Evolutionary conservation across 805 yeast genomes (phyloP).

Genomic region (Teunomyces funiuensis): DNA sequence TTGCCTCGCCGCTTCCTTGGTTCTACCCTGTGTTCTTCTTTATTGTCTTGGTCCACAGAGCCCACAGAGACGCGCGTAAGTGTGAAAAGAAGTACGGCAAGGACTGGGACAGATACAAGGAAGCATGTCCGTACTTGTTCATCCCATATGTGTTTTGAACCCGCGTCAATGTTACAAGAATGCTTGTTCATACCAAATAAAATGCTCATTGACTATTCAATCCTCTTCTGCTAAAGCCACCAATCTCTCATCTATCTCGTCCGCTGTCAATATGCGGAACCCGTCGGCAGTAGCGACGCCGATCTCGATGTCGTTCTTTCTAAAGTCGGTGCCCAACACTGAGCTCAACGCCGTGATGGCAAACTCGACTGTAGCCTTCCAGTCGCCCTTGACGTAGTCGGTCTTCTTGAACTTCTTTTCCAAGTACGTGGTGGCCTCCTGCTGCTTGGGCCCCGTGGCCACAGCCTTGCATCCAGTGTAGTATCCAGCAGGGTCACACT

Average conservation of each 20-base stretch:
- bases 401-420: constrained; percentile 84
- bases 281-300: constrained; percentile 80
- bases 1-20: constrained; percentile 88
- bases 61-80: constrained; percentile 81
- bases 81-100: constrained; percentile 87
- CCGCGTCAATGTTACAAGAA: background rate
- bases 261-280: constrained; percentile 72
- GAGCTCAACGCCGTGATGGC: constrained; percentile 85
- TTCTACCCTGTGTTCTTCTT: constrained; percentile 92
- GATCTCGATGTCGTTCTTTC: constrained; percentile 89
- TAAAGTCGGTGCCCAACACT: constrained; percentile 87
- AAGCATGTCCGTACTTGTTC: constrained; percentile 87
- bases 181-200: background rate
- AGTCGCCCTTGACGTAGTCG: constrained; percentile 70
- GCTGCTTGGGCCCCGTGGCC: constrained; percentile 96
- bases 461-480: constrained; percentile 88
- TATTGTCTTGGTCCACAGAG: constrained; percentile 83
- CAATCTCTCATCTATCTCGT: constrained; percentile 91
- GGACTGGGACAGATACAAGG: constrained; percentile 86
- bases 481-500: constrained; percentile 98
- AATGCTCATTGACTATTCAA: constrained; percentile 24
- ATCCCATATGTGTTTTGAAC: constrained; percentile 80
- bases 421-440: constrained; percentile 84
- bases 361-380: constrained; percentile 87
- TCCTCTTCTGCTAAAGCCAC: constrained; percentile 96